A percentile compares a stretch with the other conserved stretches of the same genome.
Conservation (phyloP, 2,329 filamentous ascomycete species). For the Pseudogymnoascus verrucosus region DNA sequence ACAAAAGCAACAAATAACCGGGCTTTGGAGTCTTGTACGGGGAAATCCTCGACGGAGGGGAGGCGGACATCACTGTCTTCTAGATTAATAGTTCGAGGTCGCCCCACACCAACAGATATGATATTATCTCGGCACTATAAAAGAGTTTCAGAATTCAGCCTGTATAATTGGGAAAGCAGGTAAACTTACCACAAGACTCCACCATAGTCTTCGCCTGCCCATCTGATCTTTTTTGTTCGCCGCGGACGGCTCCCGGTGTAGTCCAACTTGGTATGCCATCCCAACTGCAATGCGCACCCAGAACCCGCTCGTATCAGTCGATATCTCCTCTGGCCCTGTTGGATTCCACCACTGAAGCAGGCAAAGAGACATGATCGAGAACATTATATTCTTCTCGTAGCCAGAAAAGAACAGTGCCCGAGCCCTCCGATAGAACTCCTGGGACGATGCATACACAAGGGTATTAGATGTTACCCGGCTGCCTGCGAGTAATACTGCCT, state of each 20-base stretch:
- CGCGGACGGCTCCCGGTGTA: slow-evolving; percentile 34
- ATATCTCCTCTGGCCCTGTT: slow-evolving; percentile 29
- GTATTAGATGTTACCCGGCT: slow-evolving; percentile 31
- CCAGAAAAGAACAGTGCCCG: slow-evolving; percentile 29
- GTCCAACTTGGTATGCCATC: slow-evolving; percentile 35
- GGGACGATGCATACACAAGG: slow-evolving; percentile 22
- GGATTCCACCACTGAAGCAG: slow-evolving; percentile 31
- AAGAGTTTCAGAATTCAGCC: not conserved
- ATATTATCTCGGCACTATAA: slow-evolving; percentile 30
- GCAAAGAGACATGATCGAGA: slow-evolving; percentile 26
- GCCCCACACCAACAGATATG: slow-evolving; percentile 30
- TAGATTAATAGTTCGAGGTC: slow-evolving; percentile 10
- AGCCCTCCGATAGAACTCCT: slow-evolving; percentile 29
- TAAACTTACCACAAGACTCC: slow-evolving; percentile 33
- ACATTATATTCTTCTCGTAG: slow-evolving; percentile 28
- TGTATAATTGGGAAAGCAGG: not conserved
- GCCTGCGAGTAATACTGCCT: slow-evolving; percentile 35
- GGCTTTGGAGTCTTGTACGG: not conserved
- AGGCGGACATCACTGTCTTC: slow-evolving; percentile 7
- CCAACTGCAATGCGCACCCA: slow-evolving; percentile 36
- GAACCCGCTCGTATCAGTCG: slow-evolving; percentile 36
- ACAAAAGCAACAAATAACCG: slow-evolving; percentile 9
- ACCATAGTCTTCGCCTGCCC: slow-evolving; percentile 34
- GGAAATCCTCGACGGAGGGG: slow-evolving; percentile 10
- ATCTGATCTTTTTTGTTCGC: slow-evolving; percentile 26